Evolutionary conservation across 2,329 filamentous ascomycete species (phyloP).

Genomic region (Diplodia corticola): DNA sequence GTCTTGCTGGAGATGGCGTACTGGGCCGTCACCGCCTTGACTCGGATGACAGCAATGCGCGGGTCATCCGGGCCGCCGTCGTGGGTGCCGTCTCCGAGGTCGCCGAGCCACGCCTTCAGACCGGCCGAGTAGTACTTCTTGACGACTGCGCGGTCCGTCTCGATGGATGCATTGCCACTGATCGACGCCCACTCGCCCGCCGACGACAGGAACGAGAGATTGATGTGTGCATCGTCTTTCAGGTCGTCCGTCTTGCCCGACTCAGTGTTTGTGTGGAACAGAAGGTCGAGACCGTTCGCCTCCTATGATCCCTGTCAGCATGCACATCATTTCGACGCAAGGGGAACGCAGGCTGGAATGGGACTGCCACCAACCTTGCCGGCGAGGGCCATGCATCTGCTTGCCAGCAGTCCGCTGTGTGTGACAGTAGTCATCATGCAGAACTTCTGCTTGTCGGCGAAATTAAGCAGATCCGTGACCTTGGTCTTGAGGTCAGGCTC

Average conservation of each 20-base stretch:
- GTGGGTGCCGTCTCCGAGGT: conserved; percentile 75
- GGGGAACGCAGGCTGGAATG: background rate
- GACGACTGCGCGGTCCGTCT: conserved; percentile 68
- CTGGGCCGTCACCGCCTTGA: conserved; percentile 70
- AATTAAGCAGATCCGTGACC: conserved; percentile 69
- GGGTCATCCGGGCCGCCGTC: conserved; percentile 81
- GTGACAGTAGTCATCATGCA: conserved; percentile 84
- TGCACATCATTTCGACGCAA: background rate
- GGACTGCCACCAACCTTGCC: conserved; percentile 60
- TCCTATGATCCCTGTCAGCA: conserved; percentile 56
- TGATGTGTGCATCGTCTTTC: conserved; percentile 69
- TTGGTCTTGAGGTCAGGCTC: conserved; percentile 73
- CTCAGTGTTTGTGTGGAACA: conserved; percentile 91
- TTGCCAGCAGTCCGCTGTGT: conserved; percentile 66
- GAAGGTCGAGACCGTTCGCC: conserved; percentile 72
- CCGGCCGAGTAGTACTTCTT: conserved; percentile 68
- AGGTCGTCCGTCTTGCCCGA: conserved; percentile 86
- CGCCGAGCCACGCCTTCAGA: conserved; percentile 83
- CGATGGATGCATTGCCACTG: conserved; percentile 69
- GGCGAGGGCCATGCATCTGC: conserved; percentile 83
- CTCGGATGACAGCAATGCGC: conserved; percentile 76
- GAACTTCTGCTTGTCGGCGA: conserved; percentile 74
- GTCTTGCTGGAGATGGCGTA: conserved; percentile 67
- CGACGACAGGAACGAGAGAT: conserved; percentile 75
- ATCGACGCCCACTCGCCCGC: conserved; percentile 85